Percentiles rank a stretch among this genome's conserved stretches.
Evolutionary conservation across 192 early-diverging fungal genomes (phyloP).

Genomic region (Piromyces finnis): DNA sequence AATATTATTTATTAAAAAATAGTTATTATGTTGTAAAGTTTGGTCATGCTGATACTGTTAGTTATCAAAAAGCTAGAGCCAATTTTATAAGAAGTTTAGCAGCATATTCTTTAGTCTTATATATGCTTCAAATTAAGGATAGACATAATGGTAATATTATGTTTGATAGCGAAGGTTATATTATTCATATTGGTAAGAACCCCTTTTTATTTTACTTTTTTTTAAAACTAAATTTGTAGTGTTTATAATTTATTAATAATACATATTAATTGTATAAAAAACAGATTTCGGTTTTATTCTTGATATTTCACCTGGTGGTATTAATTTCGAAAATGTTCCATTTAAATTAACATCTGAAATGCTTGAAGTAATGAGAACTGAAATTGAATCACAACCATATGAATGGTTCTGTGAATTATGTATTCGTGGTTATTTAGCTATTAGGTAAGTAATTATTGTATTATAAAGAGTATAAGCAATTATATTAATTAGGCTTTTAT

Average conservation of each 20-base stretch:
- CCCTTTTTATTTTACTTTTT: no score
- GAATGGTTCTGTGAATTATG: conserved; percentile 75
- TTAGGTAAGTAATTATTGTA: conserved; percentile 17
- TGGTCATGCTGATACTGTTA: conserved; percentile 70
- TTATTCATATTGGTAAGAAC: conserved; percentile 86
- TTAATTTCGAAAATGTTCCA: conserved; percentile 84
- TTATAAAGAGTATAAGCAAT: no score
- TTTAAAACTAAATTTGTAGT: no score
- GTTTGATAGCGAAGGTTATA: conserved; percentile 89
- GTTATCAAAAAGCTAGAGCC: conserved; percentile 74
- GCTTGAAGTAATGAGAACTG: conserved; percentile 92
- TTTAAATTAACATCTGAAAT: conserved; percentile 98
- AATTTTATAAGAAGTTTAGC: conserved; percentile 92
- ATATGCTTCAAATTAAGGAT: conserved; percentile 94
- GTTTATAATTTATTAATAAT: no score
- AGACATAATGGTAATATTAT: conserved; percentile 41
- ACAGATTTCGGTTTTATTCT: conserved; percentile 96
- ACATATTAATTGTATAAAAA: no score
- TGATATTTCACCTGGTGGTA: conserved; percentile 95
- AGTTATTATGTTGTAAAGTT: conserved; percentile 84
- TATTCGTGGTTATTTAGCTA: conserved; percentile 80
- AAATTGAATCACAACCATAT: conserved; percentile 58
- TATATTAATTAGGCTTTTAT: no score
- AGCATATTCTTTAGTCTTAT: conserved; percentile 87
- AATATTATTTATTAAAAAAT: not conserved